Base-by-base conservation (phyloP, 129 eudicot species). In the Centaurea solstitialis region DNA sequence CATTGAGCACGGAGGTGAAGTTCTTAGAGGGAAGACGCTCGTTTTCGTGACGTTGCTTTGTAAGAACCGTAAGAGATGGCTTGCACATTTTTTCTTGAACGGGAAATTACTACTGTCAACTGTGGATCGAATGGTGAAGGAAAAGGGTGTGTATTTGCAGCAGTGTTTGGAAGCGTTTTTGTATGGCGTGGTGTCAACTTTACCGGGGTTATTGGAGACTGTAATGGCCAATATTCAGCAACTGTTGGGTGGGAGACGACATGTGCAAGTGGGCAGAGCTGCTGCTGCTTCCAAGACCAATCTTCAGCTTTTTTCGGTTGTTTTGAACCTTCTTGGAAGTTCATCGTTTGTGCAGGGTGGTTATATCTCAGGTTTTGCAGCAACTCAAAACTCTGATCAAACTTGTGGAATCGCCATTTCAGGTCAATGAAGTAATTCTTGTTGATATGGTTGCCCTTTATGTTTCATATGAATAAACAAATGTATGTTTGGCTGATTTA, bases 1-100 rank as follows among this genome's bases (percentile, higher is more conserved):
- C 30, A 84, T 91, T 61, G 98, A 96, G 85, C 94, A 96, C 61
- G 99, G 97, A 61, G 89, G 84, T 79, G 97, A 96, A 76, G 88
- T 96, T 61, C 81, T 96, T 57, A 88, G 89, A 79, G 98, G 99
- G 22, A 96, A 96, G 84, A 83, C 97, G 20, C 93, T 96, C n/a
- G 87, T 96, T 66, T 87, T 96, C 77, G 94, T 93, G 69, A 97
- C 97, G 26, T 77, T 96, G 38, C 99, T 96, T 78, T 93, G 97
- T 83, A 93, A 89, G 81, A 87, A 85, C 77, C 88, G 93, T 35
- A 87, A 83, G 86, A 82, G 94, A 87, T 96, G 97, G 89, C 83
- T 96, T 77, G 85, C 87, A 1, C 91, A 82, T 70, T 93, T 96
- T 73, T 93, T 96, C 77, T 86, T 93, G 77, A 96, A 93, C 81